Percentiles rank a stretch among this genome's conserved stretches.
Evolutionary conservation across 2,329 filamentous ascomycete species (phyloP).

Genomic region (Emergomyces orientalis): DNA sequence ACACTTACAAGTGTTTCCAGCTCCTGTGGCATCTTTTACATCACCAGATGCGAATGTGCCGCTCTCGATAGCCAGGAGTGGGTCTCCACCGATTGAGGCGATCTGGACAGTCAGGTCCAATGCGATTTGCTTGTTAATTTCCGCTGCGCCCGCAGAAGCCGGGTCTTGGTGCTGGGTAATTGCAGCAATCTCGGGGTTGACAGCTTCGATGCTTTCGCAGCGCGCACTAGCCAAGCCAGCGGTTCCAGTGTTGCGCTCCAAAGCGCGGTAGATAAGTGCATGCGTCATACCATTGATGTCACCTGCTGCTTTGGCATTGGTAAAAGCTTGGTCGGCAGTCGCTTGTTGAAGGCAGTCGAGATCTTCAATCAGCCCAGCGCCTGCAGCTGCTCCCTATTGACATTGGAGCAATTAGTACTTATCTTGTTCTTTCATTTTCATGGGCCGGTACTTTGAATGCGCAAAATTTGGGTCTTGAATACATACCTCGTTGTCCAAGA

Average conservation of each 20-base stretch:
- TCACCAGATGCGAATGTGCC: conserved; percentile 56
- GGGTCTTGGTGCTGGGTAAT: conserved; percentile 60
- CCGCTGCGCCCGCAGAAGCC: conserved; percentile 48
- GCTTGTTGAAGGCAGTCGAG: conserved; percentile 52
- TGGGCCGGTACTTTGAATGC: background rate
- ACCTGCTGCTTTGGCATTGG: conserved; percentile 46
- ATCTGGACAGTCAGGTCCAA: conserved; percentile 53
- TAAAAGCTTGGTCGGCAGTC: conserved; percentile 51
- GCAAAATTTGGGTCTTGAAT: background rate
- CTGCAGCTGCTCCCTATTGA: conserved; percentile 36
- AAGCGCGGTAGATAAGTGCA: conserved; percentile 45
- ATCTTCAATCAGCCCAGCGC: conserved; percentile 43
- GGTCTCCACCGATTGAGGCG: conserved; percentile 52
- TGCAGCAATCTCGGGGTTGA: conserved; percentile 57
- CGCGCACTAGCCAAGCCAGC: conserved; percentile 50
- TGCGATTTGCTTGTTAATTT: conserved; percentile 52
- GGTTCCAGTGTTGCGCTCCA: conserved; percentile 52
- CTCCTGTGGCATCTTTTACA: conserved; percentile 42
- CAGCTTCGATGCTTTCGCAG: conserved; percentile 47
- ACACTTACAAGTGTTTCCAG: conserved; percentile 43
- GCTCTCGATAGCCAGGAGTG: conserved; percentile 49
- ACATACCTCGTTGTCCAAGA: conserved; percentile 41
- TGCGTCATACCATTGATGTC: conserved; percentile 48
- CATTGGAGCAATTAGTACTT: background rate
- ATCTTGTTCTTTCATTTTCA: too few relatives aligned